Conservation (phyloP, 2,329 filamentous ascomycete species). For the Trichoderma sp. region DNA sequence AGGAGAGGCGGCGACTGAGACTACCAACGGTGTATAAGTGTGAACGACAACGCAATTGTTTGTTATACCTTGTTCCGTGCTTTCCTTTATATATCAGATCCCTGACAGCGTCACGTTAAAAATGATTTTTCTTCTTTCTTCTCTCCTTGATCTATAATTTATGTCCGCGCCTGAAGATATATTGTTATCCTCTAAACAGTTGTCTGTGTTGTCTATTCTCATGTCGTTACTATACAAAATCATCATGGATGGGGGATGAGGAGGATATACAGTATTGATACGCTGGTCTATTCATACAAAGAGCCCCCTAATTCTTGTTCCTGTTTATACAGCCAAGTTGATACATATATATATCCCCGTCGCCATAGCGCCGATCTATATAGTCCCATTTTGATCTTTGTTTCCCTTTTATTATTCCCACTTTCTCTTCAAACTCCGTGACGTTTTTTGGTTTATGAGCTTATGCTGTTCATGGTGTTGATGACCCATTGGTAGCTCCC, state of each 20-base stretch:
- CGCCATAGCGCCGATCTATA: constrained; percentile 1
- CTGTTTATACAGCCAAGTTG: constrained; percentile 16
- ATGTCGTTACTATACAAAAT: neutral
- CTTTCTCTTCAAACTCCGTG: neutral
- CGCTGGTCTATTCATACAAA: constrained; percentile 15
- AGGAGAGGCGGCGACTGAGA: neutral
- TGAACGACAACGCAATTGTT: neutral
- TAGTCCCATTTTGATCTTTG: neutral
- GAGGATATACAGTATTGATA: neutral
- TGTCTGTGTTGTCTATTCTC: neutral
- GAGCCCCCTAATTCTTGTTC: constrained; percentile 13
- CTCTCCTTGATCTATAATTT: neutral
- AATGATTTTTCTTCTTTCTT: neutral
- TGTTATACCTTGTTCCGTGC: neutral
- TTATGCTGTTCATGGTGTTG: constrained; percentile 60
- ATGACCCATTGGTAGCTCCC: constrained; percentile 90
- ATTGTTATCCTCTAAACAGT: neutral
- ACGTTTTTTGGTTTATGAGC: neutral
- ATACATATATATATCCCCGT: constrained; percentile 1
- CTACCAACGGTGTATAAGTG: neutral
- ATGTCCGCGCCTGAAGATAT: neutral
- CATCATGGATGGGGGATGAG: neutral
- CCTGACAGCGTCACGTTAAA: constrained; percentile 4
- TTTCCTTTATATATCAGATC: neutral
- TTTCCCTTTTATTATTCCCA: neutral